A percentile compares a stretch with the other conserved stretches of the same genome.
phyloP scores from a whole-genome alignment of 805 yeast genomes.

The Metschnikowia anglica region DNA sequence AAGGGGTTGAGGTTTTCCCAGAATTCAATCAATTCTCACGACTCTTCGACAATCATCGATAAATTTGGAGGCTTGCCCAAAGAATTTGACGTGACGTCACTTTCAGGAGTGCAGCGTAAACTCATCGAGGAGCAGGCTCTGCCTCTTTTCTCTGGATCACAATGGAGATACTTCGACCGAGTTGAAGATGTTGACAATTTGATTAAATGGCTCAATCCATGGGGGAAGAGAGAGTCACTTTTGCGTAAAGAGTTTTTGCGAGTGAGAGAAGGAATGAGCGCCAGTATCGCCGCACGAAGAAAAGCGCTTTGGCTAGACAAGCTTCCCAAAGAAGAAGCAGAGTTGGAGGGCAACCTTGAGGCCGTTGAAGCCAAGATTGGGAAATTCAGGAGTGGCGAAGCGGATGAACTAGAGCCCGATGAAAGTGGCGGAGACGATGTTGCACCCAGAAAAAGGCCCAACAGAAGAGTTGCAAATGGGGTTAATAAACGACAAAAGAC shows the following conservation, averaged over 20 bases:
- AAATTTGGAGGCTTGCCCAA: constrained; percentile 17
- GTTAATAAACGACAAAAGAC: constrained; percentile 40
- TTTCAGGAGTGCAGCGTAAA: constrained; percentile 53
- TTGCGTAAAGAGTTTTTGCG: constrained; percentile 60
- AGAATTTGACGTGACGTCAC: constrained; percentile 18
- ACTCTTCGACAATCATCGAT: constrained; percentile 11
- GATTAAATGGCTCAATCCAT: constrained; percentile 65
- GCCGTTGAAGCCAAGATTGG: constrained; percentile 12
- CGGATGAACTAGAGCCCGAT: constrained; percentile 23
- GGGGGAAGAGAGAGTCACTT: constrained; percentile 71
- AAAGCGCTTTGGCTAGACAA: constrained; percentile 49
- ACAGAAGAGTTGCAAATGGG: constrained; percentile 32
- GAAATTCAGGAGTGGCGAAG: constrained; percentile 5
- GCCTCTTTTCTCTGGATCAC: constrained; percentile 48
- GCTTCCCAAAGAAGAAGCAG: constrained; percentile 31
- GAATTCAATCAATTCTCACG: constrained; percentile 19
- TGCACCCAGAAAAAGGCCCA: constrained; percentile 27
- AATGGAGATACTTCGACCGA: constrained; percentile 73
- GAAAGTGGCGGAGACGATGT: constrained; percentile 33
- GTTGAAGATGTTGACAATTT: constrained; percentile 56
- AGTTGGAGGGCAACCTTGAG: constrained; percentile 15
- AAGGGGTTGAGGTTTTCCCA: constrained; percentile 31
- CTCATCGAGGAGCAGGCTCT: constrained; percentile 64
- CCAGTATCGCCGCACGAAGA: constrained; percentile 59
- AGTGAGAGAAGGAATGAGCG: constrained; percentile 51